A percentile compares a stretch with the other conserved stretches of the same genome.
Evolutionary conservation across 192 early-diverging fungal species (phyloP).

Genomic region (Umbelopsis sp.): DNA sequence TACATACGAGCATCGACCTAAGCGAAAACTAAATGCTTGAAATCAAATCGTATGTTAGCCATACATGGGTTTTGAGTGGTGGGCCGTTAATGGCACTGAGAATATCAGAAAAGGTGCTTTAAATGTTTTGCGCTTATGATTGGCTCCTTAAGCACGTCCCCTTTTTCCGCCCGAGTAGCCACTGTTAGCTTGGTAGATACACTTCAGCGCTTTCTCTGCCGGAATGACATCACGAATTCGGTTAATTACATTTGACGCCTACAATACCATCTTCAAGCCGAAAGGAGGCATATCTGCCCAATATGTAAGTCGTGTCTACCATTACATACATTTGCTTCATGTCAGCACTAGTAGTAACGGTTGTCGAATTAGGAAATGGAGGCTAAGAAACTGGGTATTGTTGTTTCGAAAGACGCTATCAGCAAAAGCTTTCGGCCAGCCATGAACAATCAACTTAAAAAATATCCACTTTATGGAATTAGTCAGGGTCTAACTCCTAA

Average conservation of each 20-base stretch:
- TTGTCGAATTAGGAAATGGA: conserved; percentile 34
- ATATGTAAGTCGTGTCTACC: conserved; percentile 35
- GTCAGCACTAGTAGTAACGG: neutral
- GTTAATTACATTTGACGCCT: conserved; percentile 70
- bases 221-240: conserved; percentile 24
- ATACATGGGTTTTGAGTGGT: too few relatives aligned
- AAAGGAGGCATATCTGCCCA: conserved; percentile 42
- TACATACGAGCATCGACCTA: too few relatives aligned
- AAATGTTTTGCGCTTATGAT: too few relatives aligned
- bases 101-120: too few relatives aligned
- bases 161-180: too few relatives aligned
- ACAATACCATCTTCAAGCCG: conserved; percentile 63
- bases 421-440: conserved; percentile 42
- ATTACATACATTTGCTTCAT: neutral
- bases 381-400: conserved; percentile 46
- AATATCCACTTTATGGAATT: conserved; percentile 58
- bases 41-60: too few relatives aligned
- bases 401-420: conserved; percentile 34
- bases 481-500: conserved; percentile 42
- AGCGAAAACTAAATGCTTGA: too few relatives aligned
- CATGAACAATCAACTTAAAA: conserved; percentile 39
- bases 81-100: too few relatives aligned
- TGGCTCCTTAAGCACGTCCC: too few relatives aligned
- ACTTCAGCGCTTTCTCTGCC: too few relatives aligned
- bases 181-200: too few relatives aligned